Evolutionary conservation across 2,329 filamentous ascomycete genomes (phyloP).

Genomic region (Chaetomium sp.): DNA sequence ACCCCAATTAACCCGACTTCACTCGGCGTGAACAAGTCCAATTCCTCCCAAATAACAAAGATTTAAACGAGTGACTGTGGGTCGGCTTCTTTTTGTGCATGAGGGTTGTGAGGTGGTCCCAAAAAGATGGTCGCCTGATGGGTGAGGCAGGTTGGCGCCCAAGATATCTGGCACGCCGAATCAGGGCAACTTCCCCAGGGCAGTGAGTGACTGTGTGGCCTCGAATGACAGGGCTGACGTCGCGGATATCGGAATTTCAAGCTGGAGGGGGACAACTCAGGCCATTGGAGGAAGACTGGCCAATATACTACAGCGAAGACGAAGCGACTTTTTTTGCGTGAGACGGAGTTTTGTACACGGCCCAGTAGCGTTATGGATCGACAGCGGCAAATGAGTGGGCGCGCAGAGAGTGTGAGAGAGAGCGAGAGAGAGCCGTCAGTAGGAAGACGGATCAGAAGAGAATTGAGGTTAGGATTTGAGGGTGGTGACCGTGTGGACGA

Average conservation of each 20-base stretch:
- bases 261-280: slow-evolving; percentile 3
- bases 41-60: slow-evolving; percentile 10
- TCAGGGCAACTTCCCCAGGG: too few species aligned
- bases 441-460: slow-evolving; percentile 17
- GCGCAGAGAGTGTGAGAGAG: slow-evolving; percentile 1
- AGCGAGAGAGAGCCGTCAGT: slow-evolving; percentile 17
- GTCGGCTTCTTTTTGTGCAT: slow-evolving; percentile 13
- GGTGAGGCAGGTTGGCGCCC: slow-evolving; percentile 20
- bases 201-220: too few species aligned
- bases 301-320: slow-evolving; percentile 36
- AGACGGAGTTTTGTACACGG: slow-evolving; percentile 26
- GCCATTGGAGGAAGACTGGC: slow-evolving; percentile 33
- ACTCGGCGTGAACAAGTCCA: slow-evolving; percentile 2
- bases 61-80: slow-evolving; percentile 17
- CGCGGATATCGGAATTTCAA: slow-evolving; percentile 15
- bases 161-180: too few species aligned
- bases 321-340: slow-evolving; percentile 18
- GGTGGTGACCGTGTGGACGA: slow-evolving; percentile 15
- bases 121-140: neutral
- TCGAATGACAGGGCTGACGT: slow-evolving; percentile 12
- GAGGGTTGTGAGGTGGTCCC: slow-evolving; percentile 2
- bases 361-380: neutral
- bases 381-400: slow-evolving; percentile 21
- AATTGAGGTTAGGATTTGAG: slow-evolving; percentile 23
- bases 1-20: neutral